Evolutionary conservation across 2,329 filamentous ascomycete species (phyloP).

Genomic region (Pezizomycotina sp.): DNA sequence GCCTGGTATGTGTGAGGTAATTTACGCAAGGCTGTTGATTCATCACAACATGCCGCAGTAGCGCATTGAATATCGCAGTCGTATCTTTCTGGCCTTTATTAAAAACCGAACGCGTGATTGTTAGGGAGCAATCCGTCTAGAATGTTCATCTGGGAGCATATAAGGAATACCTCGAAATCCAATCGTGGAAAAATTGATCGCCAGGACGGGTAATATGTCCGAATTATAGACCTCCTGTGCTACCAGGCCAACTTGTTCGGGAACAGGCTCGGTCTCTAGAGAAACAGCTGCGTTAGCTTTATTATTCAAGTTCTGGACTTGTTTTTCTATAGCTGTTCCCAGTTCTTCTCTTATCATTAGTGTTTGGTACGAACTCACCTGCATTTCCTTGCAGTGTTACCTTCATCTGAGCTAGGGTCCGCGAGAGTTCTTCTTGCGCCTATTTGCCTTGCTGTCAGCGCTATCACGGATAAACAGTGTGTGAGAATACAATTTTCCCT

Average conservation of each 20-base stretch:
- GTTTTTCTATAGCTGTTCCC: too few species aligned
- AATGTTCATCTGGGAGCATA: too few species aligned
- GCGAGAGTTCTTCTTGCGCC: constrained; percentile 72
- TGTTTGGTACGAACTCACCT: constrained; percentile 39
- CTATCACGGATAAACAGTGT: constrained; percentile 4
- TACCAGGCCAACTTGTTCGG: constrained; percentile 74
- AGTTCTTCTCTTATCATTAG: constrained; percentile 10
- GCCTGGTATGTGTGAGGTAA: constrained; percentile 29
- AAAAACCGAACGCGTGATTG: constrained; percentile 58
- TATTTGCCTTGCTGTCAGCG: constrained; percentile 28
- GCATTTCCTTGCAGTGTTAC: constrained; percentile 81
- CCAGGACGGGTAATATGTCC: constrained; percentile 71
- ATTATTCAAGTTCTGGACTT: too few species aligned
- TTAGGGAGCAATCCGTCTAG: constrained; percentile 42
- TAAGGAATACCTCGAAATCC: constrained; percentile 67
- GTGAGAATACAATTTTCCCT: too few species aligned
- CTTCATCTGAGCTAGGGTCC: constrained; percentile 81
- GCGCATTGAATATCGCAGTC: constrained; percentile 23
- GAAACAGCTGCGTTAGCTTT: constrained; percentile 6
- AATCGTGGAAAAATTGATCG: constrained; percentile 66
- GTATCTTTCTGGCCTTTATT: constrained; percentile 35
- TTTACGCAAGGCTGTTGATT: constrained; percentile 48
- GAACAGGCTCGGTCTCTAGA: constrained; percentile 66
- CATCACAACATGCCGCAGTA: constrained; percentile 75
- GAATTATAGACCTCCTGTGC: constrained; percentile 74